A percentile compares a stretch with the other conserved stretches of the same genome.
Conservation (phyloP, 495 filamentous ascomycete species). For the Aspergillus panamensis region DNA sequence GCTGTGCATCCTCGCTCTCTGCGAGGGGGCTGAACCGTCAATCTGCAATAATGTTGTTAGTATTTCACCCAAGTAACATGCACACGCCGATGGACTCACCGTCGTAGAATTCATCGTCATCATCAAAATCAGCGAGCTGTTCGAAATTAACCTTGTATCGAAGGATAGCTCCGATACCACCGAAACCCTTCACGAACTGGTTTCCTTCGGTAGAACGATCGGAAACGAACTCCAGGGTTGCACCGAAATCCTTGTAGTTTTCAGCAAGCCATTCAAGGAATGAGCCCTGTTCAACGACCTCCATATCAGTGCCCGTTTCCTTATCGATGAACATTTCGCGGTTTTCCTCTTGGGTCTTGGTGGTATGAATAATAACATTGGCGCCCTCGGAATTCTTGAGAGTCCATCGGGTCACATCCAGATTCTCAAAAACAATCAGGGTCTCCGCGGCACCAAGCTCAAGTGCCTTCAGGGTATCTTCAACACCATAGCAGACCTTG, state of each 20-base stretch:
- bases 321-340: conserved; percentile 89
- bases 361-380: conserved; percentile 78
- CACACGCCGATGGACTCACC: conserved; percentile 45
- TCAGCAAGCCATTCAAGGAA: conserved; percentile 99
- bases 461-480: conserved; percentile 95
- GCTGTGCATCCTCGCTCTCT: conserved; percentile 77
- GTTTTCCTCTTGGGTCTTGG: conserved; percentile 76
- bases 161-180: conserved; percentile 94
- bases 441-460: conserved; percentile 93
- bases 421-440: conserved; percentile 95
- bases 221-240: conserved; percentile 94
- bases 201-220: conserved; percentile 96
- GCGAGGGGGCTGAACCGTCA: conserved; percentile 93
- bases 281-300: conserved; percentile 73
- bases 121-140: conserved; percentile 88
- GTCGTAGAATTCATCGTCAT: conserved; percentile 99
- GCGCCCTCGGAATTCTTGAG: conserved; percentile 71
- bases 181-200: conserved; percentile 99
- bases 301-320: conserved; percentile 95
- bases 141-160: conserved; percentile 99
- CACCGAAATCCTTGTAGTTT: conserved; percentile 95
- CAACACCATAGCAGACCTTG: conserved; percentile 94
- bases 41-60: conserved; percentile 53
- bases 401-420: conserved; percentile 87
- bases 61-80: background rate